These are phyloP conservation scores for Mitragyna speciosa DNA, from an alignment of 257 asterid species.

Conservation along the genomic window DNA sequence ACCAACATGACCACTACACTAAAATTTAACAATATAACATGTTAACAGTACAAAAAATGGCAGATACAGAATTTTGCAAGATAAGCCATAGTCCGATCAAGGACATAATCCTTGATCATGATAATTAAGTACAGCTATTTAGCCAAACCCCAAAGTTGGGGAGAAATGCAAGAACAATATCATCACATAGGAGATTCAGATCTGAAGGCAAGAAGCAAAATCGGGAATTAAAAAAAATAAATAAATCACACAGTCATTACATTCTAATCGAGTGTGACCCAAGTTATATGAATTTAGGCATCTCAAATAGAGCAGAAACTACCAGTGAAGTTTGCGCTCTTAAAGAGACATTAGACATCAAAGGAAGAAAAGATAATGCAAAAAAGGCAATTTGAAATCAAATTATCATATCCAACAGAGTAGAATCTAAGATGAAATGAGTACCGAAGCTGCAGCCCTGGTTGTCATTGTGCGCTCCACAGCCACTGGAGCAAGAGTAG, in stretches of 20 bases:
- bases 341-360: neutral
- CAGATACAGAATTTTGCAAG: no score
- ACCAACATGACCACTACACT: no score
- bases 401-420: neutral
- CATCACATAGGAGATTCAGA: neutral
- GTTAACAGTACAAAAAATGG: neutral
- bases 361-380: neutral
- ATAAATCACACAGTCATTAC: neutral
- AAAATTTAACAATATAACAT: neutral
- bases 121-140: neutral
- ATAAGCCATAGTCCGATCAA: neutral
- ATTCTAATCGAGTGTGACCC: neutral
- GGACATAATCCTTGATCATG: neutral
- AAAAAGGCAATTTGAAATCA: neutral
- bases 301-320: neutral
- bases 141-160: neutral
- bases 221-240: neutral
- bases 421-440: neutral
- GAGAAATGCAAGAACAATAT: neutral
- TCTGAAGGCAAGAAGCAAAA: neutral
- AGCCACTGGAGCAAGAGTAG: slow-evolving; percentile 96
- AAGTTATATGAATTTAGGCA: neutral
- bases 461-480: slow-evolving; percentile 98
- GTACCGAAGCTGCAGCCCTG: slow-evolving; percentile 97
- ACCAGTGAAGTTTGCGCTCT: neutral